These are phyloP conservation scores for Nicotiana sylvestris DNA, from an alignment of 257 asterid genomes.

Conservation along the genomic window DNA sequence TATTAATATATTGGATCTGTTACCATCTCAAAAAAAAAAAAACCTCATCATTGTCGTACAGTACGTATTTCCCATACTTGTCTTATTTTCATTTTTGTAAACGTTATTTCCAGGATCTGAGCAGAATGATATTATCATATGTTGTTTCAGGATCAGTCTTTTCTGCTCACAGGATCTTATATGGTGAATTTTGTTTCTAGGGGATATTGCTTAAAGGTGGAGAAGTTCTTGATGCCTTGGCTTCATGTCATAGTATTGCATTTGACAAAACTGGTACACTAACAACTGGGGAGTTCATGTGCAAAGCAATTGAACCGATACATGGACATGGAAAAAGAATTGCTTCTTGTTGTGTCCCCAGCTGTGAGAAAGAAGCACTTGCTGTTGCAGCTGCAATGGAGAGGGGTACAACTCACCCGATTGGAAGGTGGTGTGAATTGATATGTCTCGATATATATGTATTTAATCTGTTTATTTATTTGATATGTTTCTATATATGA, in stretches of 20 bases:
- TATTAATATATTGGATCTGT: too few species aligned
- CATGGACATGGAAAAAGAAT: constrained; percentile 65
- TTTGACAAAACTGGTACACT: constrained; percentile 98
- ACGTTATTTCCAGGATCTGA: background rate
- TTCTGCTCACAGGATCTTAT: constrained; percentile 9
- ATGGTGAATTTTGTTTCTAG: constrained; percentile 37
- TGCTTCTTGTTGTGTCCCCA: constrained; percentile 81
- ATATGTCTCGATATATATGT: background rate
- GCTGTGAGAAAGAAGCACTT: constrained; percentile 97
- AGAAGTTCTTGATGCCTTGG: constrained; percentile 86
- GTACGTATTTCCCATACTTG: too few species aligned
- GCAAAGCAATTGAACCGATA: constrained; percentile 99
- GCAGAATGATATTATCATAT: background rate
- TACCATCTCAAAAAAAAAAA: background rate
- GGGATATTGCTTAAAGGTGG: constrained; percentile 98
- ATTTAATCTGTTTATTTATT: background rate
- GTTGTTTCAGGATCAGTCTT: background rate
- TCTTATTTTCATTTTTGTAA: too few species aligned
- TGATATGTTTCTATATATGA: background rate
- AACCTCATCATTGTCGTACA: background rate
- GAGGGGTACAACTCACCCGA: constrained; percentile 99
- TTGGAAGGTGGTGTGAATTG: constrained; percentile 66
- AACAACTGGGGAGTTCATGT: constrained; percentile 93
- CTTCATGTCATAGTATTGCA: constrained; percentile 90
- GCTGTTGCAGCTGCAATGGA: constrained; percentile 99